phyloP scores from a whole-genome alignment of 1,284 basidiomycete genomes.

The Stereum hirsutum region DNA sequence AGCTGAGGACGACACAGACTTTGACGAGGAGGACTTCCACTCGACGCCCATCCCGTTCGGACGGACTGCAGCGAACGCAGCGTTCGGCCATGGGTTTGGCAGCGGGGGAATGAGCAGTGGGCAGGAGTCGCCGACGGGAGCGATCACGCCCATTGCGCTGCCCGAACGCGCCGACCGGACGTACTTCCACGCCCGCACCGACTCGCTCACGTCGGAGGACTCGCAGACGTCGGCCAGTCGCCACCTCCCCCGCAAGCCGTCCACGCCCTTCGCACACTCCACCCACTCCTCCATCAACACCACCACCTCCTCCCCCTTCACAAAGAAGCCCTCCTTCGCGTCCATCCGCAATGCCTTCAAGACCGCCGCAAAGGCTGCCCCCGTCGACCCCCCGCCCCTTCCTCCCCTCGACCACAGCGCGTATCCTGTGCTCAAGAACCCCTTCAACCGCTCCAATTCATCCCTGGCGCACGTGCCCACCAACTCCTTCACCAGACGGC shows the following conservation, averaged over 20 bases:
- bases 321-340: constrained; percentile 80
- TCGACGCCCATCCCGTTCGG: constrained; percentile 59
- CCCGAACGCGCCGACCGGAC: constrained; percentile 43
- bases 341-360: constrained; percentile 88
- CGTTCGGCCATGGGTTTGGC: constrained; percentile 30
- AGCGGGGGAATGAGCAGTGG: constrained; percentile 26
- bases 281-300: constrained; percentile 61
- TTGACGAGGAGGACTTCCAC: constrained; percentile 63
- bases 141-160: constrained; percentile 36
- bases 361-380: constrained; percentile 36
- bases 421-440: constrained; percentile 65
- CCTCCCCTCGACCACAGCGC: constrained; percentile 55
- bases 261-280: constrained; percentile 52
- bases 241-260: constrained; percentile 27
- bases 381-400: constrained; percentile 60
- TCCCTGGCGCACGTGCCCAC: constrained; percentile 42
- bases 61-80: constrained; percentile 28
- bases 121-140: constrained; percentile 57
- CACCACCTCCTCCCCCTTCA: constrained; percentile 40
- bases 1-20: constrained; percentile 32
- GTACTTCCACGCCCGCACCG: constrained; percentile 68
- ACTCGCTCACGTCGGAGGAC: constrained; percentile 59
- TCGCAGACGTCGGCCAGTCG: constrained; percentile 50
- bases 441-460: constrained; percentile 73
- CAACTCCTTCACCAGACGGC: constrained; percentile 17